Conservation (phyloP, 2,329 filamentous ascomycete species). For the Botrytis porri region DNA sequence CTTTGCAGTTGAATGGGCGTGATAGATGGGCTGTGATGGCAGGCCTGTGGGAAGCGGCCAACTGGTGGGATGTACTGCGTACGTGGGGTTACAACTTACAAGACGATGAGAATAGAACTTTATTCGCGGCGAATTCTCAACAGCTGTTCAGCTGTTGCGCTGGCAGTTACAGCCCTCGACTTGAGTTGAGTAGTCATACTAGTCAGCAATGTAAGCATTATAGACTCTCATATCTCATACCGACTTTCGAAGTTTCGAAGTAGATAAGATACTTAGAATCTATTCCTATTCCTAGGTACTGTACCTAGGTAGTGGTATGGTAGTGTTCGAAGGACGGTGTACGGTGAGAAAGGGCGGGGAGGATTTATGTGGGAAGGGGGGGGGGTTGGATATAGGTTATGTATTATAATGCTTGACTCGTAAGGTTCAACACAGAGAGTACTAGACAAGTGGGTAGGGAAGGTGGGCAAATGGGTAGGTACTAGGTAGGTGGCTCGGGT, state of each 20-base stretch:
- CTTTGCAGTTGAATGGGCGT: neutral
- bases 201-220: neutral
- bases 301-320: neutral
- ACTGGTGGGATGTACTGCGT: constrained; percentile 7
- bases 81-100: neutral
- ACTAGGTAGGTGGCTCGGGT: no score
- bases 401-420: constrained; percentile 1
- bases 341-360: neutral
- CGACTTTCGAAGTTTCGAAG: neutral
- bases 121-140: neutral
- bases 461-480: no score
- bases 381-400: neutral
- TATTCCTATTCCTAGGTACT: neutral
- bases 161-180: neutral
- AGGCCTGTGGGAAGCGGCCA: constrained; percentile 3
- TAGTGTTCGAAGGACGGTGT: neutral
- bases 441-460: no score
- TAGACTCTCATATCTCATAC: constrained; percentile 1
- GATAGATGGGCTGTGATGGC: neutral
- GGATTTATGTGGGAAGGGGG: constrained; percentile 1
- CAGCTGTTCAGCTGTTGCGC: constrained; percentile 5
- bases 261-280: neutral
- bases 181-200: neutral
- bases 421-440: neutral
- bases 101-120: neutral